A percentile compares a stretch with the other conserved stretches of the same genome.
Conservation (phyloP, 257 asterid species). For the Solanum boliviense region DNA sequence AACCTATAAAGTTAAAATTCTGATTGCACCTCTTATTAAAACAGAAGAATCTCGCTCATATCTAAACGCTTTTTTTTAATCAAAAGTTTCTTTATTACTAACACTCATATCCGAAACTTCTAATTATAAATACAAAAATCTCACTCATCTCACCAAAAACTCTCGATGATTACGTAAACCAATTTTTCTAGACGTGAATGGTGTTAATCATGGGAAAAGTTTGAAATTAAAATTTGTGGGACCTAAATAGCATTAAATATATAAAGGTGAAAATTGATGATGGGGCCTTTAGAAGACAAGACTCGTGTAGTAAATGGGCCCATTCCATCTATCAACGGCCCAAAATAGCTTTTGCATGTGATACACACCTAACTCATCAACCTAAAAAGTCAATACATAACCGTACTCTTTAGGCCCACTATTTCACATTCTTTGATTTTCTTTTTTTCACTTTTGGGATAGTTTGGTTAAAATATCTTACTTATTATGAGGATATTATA, state of each 20-base stretch:
- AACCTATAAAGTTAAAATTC: too few relatives aligned
- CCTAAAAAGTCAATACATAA: slow-evolving; percentile 25
- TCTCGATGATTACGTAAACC: not conserved
- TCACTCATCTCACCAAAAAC: not conserved
- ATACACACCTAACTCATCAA: slow-evolving; percentile 25
- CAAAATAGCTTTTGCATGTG: slow-evolving; percentile 35
- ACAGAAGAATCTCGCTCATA: not conserved
- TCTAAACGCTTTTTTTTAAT: not conserved
- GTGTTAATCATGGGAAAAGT: not conserved
- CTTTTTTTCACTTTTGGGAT: not conserved
- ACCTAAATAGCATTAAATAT: slow-evolving; percentile 21
- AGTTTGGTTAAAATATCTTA: not conserved
- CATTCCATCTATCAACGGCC: not conserved
- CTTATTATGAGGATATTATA: not conserved
- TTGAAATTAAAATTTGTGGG: not conserved
- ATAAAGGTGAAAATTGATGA: slow-evolving; percentile 16
- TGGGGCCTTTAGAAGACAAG: slow-evolving; percentile 9
- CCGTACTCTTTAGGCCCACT: not conserved
- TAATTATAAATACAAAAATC: not conserved
- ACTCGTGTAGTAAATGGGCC: slow-evolving; percentile 27
- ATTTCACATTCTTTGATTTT: not conserved
- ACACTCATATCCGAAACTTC: not conserved
- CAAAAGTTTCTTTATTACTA: not conserved
- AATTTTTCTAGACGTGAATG: not conserved
- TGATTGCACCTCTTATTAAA: too few relatives aligned